phyloP scores from a whole-genome alignment of 805 yeast genomes.

The Ogataea pini region DNA sequence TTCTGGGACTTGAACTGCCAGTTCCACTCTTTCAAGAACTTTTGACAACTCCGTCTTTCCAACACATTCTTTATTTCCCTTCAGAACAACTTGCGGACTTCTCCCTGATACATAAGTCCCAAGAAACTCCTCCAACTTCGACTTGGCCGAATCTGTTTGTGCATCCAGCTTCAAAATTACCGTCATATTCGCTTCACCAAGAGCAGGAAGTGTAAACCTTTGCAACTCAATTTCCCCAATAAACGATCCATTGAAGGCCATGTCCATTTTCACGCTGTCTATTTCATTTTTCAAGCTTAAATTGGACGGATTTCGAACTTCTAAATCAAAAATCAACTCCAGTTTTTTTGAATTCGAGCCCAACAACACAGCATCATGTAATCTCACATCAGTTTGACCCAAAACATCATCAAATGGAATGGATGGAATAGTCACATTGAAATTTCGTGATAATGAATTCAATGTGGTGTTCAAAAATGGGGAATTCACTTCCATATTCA shows the following conservation, averaged over 20 bases:
- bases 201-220: background rate
- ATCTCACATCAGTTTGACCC: constrained; percentile 7
- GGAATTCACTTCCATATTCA: constrained; percentile 27
- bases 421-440: constrained; percentile 5
- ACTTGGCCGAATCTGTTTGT: constrained; percentile 18
- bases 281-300: constrained; percentile 33
- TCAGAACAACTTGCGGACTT: constrained; percentile 33
- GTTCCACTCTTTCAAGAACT: constrained; percentile 25
- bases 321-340: constrained; percentile 34
- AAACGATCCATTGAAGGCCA: constrained; percentile 34
- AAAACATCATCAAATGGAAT: constrained; percentile 4
- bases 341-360: constrained; percentile 31
- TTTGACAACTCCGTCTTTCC: constrained; percentile 29
- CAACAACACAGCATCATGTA: constrained; percentile 25
- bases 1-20: constrained; percentile 35
- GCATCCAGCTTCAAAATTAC: constrained; percentile 22
- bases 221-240: constrained; percentile 34
- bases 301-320: constrained; percentile 37
- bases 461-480: constrained; percentile 25
- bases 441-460: background rate
- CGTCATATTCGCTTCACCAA: constrained; percentile 19
- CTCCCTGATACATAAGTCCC: constrained; percentile 43
- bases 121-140: constrained; percentile 36
- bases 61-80: constrained; percentile 31
- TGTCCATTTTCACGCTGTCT: constrained; percentile 18